Evolutionary conservation across 2,329 filamentous ascomycete genomes (phyloP).

Genomic region (Dactylellina leptospora): DNA sequence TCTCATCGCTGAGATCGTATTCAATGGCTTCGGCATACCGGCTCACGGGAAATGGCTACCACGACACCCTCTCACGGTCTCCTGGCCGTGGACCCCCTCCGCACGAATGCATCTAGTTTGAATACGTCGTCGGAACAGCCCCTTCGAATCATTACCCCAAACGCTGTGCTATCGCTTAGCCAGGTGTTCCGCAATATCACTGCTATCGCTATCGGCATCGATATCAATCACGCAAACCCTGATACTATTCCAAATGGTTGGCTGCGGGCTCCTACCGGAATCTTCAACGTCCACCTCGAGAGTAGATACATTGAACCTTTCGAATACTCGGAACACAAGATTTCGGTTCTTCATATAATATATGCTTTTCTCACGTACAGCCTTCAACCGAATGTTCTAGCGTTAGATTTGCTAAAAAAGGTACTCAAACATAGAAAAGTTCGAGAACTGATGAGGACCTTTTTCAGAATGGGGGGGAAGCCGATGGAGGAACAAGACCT

Average conservation of each 20-base stretch:
- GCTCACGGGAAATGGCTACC: too few species aligned
- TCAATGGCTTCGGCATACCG: too few species aligned
- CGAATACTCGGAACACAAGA: conserved; percentile 30
- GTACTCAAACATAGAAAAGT: conserved; percentile 18
- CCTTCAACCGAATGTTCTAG: conserved; percentile 34
- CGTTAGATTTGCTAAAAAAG: conserved; percentile 38
- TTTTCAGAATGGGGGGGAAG: conserved; percentile 31
- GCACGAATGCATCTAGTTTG: background rate
- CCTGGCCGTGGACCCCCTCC: too few species aligned
- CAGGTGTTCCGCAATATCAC: conserved; percentile 25
- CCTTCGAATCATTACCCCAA: conserved; percentile 6
- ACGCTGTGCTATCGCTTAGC: conserved; percentile 11
- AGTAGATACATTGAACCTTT: conserved; percentile 19
- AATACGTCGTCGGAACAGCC: too few species aligned
- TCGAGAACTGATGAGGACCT: conserved; percentile 24
- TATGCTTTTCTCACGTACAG: conserved; percentile 43
- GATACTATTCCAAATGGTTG: conserved; percentile 25
- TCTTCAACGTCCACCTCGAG: conserved; percentile 17
- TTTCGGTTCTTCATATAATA: conserved; percentile 28
- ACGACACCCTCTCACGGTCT: too few species aligned
- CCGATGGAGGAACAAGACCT: conserved; percentile 36
- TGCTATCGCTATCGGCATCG: conserved; percentile 32
- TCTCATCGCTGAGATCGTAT: background rate
- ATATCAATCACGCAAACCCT: conserved; percentile 28
- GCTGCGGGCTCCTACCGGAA: conserved; percentile 4